Percentiles rank a stretch among this genome's conserved stretches.
Conservation (phyloP, 352 stramenopile species). For the Phytophthora sojae region DNA sequence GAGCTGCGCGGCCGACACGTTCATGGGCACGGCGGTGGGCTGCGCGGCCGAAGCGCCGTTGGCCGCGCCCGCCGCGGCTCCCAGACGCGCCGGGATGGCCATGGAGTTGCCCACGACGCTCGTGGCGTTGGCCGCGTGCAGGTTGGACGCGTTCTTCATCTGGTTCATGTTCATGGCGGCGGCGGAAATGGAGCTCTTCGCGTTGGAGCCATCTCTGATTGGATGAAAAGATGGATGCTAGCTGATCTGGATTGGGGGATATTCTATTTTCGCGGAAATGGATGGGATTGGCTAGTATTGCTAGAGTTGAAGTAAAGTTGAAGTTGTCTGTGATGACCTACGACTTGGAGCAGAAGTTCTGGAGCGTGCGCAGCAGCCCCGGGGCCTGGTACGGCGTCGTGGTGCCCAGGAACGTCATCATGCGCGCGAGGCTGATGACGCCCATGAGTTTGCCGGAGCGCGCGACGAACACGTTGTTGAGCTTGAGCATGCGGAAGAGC, state of each 20-base stretch:
- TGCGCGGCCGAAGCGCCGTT: constrained; percentile 23
- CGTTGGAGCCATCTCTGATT: background rate
- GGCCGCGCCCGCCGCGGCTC: constrained; percentile 17
- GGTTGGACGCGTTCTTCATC: constrained; percentile 68
- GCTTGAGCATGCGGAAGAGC: constrained; percentile 90
- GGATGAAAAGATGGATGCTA: background rate
- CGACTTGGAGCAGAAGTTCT: constrained; percentile 33
- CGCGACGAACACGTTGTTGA: constrained; percentile 90
- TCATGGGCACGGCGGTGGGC: background rate
- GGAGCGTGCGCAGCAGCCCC: constrained; percentile 57
- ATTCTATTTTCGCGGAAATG: background rate
- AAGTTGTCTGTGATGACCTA: constrained; percentile 1
- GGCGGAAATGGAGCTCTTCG: constrained; percentile 8
- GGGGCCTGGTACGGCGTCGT: constrained; percentile 69
- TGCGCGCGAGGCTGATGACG: constrained; percentile 75
- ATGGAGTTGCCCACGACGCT: constrained; percentile 84
- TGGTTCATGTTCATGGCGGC: constrained; percentile 43
- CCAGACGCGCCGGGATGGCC: constrained; percentile 63
- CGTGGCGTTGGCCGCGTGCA: constrained; percentile 84
- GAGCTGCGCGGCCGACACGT: constrained; percentile 22
- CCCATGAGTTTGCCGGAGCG: constrained; percentile 80
- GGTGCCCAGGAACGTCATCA: constrained; percentile 86
- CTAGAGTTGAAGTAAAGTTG: constrained; percentile 15
- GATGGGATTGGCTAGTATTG: background rate
- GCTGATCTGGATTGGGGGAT: background rate